These are phyloP conservation scores for Xylaria bambusicola DNA, from an alignment of 495 filamentous ascomycete genomes.

Conservation along the genomic window DNA sequence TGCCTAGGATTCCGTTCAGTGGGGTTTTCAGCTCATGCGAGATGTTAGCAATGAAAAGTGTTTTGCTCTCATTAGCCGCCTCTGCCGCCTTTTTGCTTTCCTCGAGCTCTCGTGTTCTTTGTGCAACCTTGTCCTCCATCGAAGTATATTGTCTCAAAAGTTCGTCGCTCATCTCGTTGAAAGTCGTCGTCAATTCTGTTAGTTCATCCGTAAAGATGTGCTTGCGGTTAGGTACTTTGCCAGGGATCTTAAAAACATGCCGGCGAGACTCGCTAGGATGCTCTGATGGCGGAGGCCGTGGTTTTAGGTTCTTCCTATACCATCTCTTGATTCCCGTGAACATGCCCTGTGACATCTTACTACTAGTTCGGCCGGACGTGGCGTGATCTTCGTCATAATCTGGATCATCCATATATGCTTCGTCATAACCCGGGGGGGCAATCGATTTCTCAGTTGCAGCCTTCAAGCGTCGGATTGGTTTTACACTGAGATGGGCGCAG, in stretches of 20 bases:
- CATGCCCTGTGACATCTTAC: conserved; percentile 43
- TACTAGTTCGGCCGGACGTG: conserved; percentile 36
- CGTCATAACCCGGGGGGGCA: conserved; percentile 60
- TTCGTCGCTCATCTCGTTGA: conserved; percentile 94
- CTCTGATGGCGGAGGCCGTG: conserved; percentile 34
- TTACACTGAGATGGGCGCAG: conserved; percentile 75
- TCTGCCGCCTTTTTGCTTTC: conserved; percentile 89
- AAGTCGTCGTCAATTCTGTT: conserved; percentile 81
- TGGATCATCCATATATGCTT: conserved; percentile 40
- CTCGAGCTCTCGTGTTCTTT: conserved; percentile 82
- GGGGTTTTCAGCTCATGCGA: conserved; percentile 94
- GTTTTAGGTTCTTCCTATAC: conserved; percentile 30
- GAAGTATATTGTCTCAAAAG: conserved; percentile 80
- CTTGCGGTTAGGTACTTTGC: conserved; percentile 73
- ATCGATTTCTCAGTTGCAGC: conserved; percentile 78
- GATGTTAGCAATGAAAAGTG: conserved; percentile 93
- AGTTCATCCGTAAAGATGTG: conserved; percentile 82
- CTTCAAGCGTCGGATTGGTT: conserved; percentile 76
- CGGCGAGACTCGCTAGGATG: conserved; percentile 49
- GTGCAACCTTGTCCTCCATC: conserved; percentile 79
- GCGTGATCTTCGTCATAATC: conserved; percentile 44
- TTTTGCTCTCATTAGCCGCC: conserved; percentile 91
- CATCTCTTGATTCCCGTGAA: conserved; percentile 38
- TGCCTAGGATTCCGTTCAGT: conserved; percentile 88
- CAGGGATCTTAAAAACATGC: conserved; percentile 76